phyloP scores from a whole-genome alignment of 192 early-diverging fungal species.

The Backusella psychrophila region DNA sequence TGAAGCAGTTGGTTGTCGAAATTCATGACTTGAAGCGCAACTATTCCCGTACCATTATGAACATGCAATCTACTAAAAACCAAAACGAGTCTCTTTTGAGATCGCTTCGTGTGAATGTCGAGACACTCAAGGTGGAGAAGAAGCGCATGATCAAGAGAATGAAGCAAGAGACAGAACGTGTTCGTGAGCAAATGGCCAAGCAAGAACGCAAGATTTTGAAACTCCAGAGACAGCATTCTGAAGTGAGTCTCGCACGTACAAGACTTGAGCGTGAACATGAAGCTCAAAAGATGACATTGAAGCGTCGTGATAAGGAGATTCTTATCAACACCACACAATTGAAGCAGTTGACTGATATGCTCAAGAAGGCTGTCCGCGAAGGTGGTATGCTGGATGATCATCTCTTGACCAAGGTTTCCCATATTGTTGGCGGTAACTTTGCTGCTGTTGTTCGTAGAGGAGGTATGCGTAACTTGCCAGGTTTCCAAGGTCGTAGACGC shows the following conservation, averaged over 20 bases:
- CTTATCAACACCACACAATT: slow-evolving; percentile 38
- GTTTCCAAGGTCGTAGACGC: slow-evolving; percentile 6
- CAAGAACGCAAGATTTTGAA: slow-evolving; percentile 60
- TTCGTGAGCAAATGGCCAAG: slow-evolving; percentile 58
- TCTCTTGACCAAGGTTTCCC: slow-evolving; percentile 28
- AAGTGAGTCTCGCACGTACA: slow-evolving; percentile 45
- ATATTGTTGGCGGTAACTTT: slow-evolving; percentile 37
- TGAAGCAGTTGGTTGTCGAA: slow-evolving; percentile 56
- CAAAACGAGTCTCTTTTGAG: slow-evolving; percentile 63
- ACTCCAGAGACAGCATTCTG: slow-evolving; percentile 57
- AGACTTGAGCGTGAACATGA: slow-evolving; percentile 56
- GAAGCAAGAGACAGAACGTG: slow-evolving; percentile 64
- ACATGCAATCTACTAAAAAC: slow-evolving; percentile 47
- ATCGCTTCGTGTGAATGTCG: slow-evolving; percentile 66
- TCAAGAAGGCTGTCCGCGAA: slow-evolving; percentile 48
- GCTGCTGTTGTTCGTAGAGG: slow-evolving; percentile 30
- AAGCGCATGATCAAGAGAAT: slow-evolving; percentile 78
- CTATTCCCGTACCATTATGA: slow-evolving; percentile 56
- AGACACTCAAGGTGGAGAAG: slow-evolving; percentile 76
- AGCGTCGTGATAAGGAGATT: slow-evolving; percentile 59
- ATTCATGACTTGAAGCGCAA: slow-evolving; percentile 54
- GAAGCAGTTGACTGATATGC: slow-evolving; percentile 47
- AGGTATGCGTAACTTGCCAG: slow-evolving; percentile 9
- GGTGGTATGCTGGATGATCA: slow-evolving; percentile 35
- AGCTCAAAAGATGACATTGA: slow-evolving; percentile 55